Conservation (phyloP, 2,329 filamentous ascomycete genomes). For the Apiospora arundinis region DNA sequence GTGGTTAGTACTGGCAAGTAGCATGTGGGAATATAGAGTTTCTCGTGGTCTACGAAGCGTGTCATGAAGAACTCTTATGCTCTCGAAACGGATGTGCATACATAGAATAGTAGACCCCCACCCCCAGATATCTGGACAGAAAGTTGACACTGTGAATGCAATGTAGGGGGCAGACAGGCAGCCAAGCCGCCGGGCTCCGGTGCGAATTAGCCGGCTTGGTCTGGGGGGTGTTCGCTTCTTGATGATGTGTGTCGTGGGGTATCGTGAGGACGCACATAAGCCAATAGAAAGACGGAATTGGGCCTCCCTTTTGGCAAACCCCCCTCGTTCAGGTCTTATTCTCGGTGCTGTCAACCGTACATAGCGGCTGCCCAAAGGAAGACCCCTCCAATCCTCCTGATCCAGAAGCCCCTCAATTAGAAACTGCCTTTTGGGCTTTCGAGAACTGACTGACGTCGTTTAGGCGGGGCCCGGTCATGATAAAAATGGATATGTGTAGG, state of each 20-base stretch:
- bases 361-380: neutral
- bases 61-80: neutral
- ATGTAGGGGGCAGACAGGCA: neutral
- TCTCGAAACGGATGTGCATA: neutral
- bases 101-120: conserved; percentile 1
- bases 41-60: neutral
- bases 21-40: neutral
- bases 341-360: conserved; percentile 10
- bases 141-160: neutral
- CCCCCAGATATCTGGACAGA: conserved; percentile 1
- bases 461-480: neutral
- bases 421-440: neutral
- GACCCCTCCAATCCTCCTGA: neutral
- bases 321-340: neutral
- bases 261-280: neutral
- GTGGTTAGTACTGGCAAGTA: neutral
- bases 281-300: conserved; percentile 1
- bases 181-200: conserved; percentile 6
- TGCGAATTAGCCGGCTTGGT: conserved; percentile 7
- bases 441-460: conserved; percentile 7
- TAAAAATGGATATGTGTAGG: neutral
- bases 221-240: neutral
- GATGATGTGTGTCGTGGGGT: conserved; percentile 19
- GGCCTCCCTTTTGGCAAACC: neutral
- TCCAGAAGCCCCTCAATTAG: conserved; percentile 6